Evolutionary conservation across 768 basidiomycete genomes (phyloP).

Genomic region (Lactifluus piperatus): DNA sequence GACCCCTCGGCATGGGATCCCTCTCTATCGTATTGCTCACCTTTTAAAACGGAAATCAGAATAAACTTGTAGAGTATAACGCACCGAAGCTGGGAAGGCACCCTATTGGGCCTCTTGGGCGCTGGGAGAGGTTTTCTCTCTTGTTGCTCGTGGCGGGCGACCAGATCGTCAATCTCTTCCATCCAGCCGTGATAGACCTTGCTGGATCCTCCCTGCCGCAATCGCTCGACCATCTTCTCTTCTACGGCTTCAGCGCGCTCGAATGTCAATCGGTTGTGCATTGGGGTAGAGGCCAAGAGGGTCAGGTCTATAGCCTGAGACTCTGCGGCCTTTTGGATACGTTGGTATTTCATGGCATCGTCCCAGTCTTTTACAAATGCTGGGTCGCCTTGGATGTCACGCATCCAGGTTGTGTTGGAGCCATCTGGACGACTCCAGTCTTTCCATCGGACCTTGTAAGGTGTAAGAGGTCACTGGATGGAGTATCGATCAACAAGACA

Average conservation of each 20-base stretch:
- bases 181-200: conserved; percentile 6
- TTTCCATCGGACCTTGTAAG: conserved; percentile 16
- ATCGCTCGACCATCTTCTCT: conserved; percentile 12
- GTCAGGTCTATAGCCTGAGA: conserved; percentile 9
- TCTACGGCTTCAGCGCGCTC: conserved; percentile 12
- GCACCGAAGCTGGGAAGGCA: neutral
- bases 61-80: neutral
- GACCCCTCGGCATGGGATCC: neutral
- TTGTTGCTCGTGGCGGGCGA: neutral
- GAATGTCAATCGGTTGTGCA: conserved; percentile 15
- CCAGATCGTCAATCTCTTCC: neutral
- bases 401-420: conserved; percentile 19
- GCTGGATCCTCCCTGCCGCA: neutral
- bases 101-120: neutral
- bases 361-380: conserved; percentile 7
- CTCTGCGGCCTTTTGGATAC: neutral
- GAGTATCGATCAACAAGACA: neutral
- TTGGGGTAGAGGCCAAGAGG: conserved; percentile 1
- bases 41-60: neutral
- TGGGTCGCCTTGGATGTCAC: neutral
- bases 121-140: neutral
- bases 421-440: conserved; percentile 18
- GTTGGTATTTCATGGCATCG: conserved; percentile 3
- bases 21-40: neutral
- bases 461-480: too few relatives aligned